Base-by-base conservation (phyloP, 345 rosid species). In the Pistacia vera region DNA sequence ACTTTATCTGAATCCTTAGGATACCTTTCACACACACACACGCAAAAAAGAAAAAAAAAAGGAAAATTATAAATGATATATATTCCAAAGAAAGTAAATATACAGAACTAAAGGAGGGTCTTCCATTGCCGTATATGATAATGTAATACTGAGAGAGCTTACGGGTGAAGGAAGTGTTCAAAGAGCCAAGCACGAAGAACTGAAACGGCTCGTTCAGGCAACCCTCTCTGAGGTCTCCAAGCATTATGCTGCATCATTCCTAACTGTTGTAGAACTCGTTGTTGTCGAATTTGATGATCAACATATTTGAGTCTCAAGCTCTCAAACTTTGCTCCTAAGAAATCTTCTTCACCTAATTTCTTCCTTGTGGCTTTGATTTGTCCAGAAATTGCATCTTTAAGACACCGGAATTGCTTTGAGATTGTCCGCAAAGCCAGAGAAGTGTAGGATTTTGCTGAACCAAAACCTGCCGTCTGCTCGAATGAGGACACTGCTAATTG, bases 151-250 rank as follows among this genome's bases (percentile, higher is more conserved):
- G 18, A 41, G 14, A 35, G 11, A 60, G 67, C 90, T 70, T 85
- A 93, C 97, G 97, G 97, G 83, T 91, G 96, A 69, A 91, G 97
- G 76, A 93, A 93, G 79, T 93, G 94, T 71, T 93, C 90, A 41
- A 93, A 93, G 71, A 93, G 96, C 97, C 97, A 93, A 80, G 93
- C 83, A 0, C 97, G 94, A 11, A 93, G 96, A 63, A 87, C 76
- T 0, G 91, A 85, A 59, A 93, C 96, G 55, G 95, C 90, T 54
- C 91, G 83, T 75, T 93, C 94, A 0, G 97, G 97, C 80, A 93
- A 82, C n/a, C 94, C 97, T 80, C 94, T 78, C 78, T 91, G 97
- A 4, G 94, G 90, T 71, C 96, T 85, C 96, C 96, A 91, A 63
- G 87, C 90, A 71, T 89, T 85, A 74, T 87, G 84, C 36, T 85